Percentiles rank a stretch among this genome's conserved stretches.
Evolutionary conservation across 2,329 filamentous ascomycete genomes (phyloP).

Genomic region (Coniochaeta hoffmannii): DNA sequence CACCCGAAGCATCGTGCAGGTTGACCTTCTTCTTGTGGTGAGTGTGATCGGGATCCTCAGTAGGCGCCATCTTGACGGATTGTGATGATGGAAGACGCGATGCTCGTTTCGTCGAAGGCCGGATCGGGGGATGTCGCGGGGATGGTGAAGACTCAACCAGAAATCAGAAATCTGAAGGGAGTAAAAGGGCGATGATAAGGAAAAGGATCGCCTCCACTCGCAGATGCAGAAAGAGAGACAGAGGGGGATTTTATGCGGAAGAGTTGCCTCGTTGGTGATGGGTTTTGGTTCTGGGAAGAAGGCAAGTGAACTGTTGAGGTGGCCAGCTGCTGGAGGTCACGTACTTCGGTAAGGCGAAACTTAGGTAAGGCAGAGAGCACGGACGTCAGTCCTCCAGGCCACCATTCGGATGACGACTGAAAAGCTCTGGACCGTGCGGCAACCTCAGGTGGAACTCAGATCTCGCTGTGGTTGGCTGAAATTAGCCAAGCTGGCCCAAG

Average conservation of each 20-base stretch:
- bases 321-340: constrained; percentile 4
- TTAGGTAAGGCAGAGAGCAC: constrained; percentile 2
- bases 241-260: constrained; percentile 4
- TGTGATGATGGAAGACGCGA: neutral
- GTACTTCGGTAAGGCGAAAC: constrained; percentile 2
- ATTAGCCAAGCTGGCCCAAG: constrained; percentile 12
- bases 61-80: constrained; percentile 58
- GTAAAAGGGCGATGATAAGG: neutral
- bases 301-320: constrained; percentile 1
- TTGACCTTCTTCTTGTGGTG: constrained; percentile 79
- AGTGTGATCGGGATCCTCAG: constrained; percentile 43
- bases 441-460: neutral
- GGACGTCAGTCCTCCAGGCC: constrained; percentile 4
- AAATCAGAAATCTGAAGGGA: neutral
- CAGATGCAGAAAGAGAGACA: constrained; percentile 5
- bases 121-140: neutral
- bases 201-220: constrained; percentile 4
- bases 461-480: constrained; percentile 12
- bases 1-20: constrained; percentile 80
- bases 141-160: neutral
- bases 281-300: neutral
- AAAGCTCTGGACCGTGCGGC: constrained; percentile 5
- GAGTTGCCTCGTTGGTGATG: constrained; percentile 3
- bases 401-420: constrained; percentile 7
- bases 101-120: neutral